These are phyloP conservation scores for Crucibulum laeve DNA, from an alignment of 768 basidiomycete species.

Conservation along the genomic window DNA sequence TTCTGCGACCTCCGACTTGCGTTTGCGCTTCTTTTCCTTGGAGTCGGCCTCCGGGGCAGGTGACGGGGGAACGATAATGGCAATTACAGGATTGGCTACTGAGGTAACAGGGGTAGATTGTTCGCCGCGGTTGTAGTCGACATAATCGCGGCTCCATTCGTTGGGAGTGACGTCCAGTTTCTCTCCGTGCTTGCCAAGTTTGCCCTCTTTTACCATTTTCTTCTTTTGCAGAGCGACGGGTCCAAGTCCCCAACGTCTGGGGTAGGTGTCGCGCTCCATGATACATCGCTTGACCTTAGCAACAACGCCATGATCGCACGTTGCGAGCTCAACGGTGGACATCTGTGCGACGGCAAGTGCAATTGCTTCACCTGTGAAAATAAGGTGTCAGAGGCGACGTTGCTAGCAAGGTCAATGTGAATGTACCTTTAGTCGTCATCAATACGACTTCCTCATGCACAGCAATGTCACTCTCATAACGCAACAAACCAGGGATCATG, in stretches of 20 bases:
- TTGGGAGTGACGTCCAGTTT: slow-evolving; percentile 83
- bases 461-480: slow-evolving; percentile 94
- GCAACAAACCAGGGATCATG: slow-evolving; percentile 97
- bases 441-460: slow-evolving; percentile 94
- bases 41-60: slow-evolving; percentile 22
- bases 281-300: slow-evolving; percentile 99
- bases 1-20: slow-evolving; percentile 59
- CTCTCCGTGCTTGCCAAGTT: slow-evolving; percentile 93
- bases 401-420: neutral
- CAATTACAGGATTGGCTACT: slow-evolving; percentile 10
- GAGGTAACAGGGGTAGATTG: slow-evolving; percentile 14
- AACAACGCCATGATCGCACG: slow-evolving; percentile 97
- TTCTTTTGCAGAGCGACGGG: slow-evolving; percentile 97
- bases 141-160: slow-evolving; percentile 89
- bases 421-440: slow-evolving; percentile 94
- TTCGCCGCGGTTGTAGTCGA: slow-evolving; percentile 82
- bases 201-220: slow-evolving; percentile 97
- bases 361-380: slow-evolving; percentile 74
- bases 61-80: slow-evolving; percentile 12
- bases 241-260: slow-evolving; percentile 97
- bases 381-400: slow-evolving; percentile 1
- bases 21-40: slow-evolving; percentile 85
- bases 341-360: slow-evolving; percentile 95
- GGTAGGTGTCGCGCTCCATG: slow-evolving; percentile 99
- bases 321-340: slow-evolving; percentile 97